Conservation (phyloP, 495 filamentous ascomycete genomes). For the Hypoxylon perforatum region DNA sequence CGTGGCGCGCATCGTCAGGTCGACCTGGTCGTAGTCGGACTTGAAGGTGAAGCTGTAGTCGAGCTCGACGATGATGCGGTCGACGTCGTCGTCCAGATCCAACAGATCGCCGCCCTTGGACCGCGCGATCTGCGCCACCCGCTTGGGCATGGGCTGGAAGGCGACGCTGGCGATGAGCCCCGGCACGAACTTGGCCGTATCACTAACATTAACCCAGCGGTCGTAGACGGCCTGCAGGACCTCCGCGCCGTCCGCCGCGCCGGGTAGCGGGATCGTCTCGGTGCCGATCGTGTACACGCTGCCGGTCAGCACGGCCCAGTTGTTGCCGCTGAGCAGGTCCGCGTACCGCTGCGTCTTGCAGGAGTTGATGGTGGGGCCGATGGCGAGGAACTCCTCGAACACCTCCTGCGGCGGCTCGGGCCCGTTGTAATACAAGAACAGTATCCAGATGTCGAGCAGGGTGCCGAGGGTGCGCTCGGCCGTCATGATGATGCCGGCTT, state of each 20-base stretch:
- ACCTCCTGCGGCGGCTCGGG: constrained; percentile 63
- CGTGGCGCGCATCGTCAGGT: constrained; percentile 59
- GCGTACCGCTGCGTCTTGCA: constrained; percentile 65
- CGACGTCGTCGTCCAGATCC: constrained; percentile 60
- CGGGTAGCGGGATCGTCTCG: constrained; percentile 66
- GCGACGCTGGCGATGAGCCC: constrained; percentile 64
- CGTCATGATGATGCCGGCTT: constrained; percentile 65
- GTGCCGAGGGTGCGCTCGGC: constrained; percentile 57
- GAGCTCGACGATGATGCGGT: constrained; percentile 68
- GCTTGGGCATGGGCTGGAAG: constrained; percentile 66
- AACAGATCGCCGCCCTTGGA: constrained; percentile 64
- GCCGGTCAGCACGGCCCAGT: constrained; percentile 53
- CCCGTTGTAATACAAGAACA: constrained; percentile 74
- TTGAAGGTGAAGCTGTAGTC: constrained; percentile 63
- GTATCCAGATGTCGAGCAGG: constrained; percentile 65
- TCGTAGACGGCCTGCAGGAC: constrained; percentile 61
- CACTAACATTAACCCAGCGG: constrained; percentile 61
- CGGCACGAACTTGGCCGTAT: constrained; percentile 55
- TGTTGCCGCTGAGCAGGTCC: constrained; percentile 56
- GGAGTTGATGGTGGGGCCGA: constrained; percentile 59
- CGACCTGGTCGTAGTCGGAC: constrained; percentile 58
- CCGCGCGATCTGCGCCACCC: constrained; percentile 59
- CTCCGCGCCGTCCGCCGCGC: constrained; percentile 44
- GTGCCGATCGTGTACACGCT: constrained; percentile 67
- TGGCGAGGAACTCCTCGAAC: constrained; percentile 66